Base-by-base conservation (phyloP, 305 asterid species). In the Fraxinus greggii region DNA sequence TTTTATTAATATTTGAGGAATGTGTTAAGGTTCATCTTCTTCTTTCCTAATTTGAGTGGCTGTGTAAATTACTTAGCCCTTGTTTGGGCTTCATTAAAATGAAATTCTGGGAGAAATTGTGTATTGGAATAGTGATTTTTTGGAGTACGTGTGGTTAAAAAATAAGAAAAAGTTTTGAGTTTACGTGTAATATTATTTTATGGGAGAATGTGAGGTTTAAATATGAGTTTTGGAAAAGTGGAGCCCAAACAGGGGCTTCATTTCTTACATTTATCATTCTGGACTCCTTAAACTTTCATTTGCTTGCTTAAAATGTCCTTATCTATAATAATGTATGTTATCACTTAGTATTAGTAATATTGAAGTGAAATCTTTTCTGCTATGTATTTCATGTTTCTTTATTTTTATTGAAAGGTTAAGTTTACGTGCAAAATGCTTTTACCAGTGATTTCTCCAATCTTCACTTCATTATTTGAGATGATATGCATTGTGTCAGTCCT, bases 271-370 rank as follows among this genome's bases (percentile, higher is more conserved):
- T 67, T 79, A 36, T 36, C 36, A 12, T 69, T 79, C 76, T 26
- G 65, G 9, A 45, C 72, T 72, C 48, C 35, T 42, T n/a, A 35
- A 67, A 48, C 65, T 77, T 80, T 76, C 79, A 35, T 61, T 51
- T 79, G 48, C 74, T 45, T 35, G 72, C 76, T 79, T 82, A 59
- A 79, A 24, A 21, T 78, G 74, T 78, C 36, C 42, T 54, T n/a
- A 19, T 75, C 19, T 29, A 38, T 56, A 21, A 72, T 40, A 51
- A 54, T 54, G 63, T 54, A 54, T 54, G 24, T 17, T 51, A 29
- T 24, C 74, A 12, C 56, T 61, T 19, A 76, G 72, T 42, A n/a
- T 45, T 32, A 26, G 10, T 45, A 42, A 73, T 24, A 73, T 72
- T 72, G 35, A 45, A 29, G 15, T 72, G 78, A 79, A 35, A 29